Conservation (phyloP, 345 rosid species). For the Cardamine resedifolia region DNA sequence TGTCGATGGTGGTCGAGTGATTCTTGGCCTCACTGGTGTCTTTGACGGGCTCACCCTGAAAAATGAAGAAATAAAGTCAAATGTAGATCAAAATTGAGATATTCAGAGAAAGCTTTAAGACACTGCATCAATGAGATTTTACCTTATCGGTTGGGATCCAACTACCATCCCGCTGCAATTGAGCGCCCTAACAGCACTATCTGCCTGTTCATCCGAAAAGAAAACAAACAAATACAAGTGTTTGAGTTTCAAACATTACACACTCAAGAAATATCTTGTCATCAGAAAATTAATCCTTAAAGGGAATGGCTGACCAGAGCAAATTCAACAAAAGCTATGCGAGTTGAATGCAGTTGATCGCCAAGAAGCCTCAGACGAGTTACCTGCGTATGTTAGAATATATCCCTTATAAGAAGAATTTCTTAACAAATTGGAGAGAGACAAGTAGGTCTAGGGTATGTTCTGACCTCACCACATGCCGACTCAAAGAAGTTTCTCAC, state of each 20-base stretch:
- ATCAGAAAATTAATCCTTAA: neutral
- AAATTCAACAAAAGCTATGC: conserved; percentile 90
- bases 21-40: conserved; percentile 82
- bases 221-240: neutral
- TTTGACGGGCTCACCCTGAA: conserved; percentile 81
- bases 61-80: neutral
- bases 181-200: conserved; percentile 73
- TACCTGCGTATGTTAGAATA: conserved; percentile 47
- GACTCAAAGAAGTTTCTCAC: conserved; percentile 78
- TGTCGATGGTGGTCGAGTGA: conserved; percentile 44
- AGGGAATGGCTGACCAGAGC: conserved; percentile 49
- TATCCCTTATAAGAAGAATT: neutral
- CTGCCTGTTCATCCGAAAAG: conserved; percentile 57
- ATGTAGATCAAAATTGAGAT: neutral
- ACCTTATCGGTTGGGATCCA: conserved; percentile 81
- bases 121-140: neutral
- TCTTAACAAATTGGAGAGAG: neutral
- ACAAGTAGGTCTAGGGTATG: neutral
- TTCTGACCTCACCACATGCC: conserved; percentile 83
- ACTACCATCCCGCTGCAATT: conserved; percentile 71
- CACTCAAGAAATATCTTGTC: neutral
- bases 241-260: neutral
- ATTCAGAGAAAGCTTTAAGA: neutral
- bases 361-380: conserved; percentile 86
- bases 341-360: conserved; percentile 79